Evolutionary conservation across 768 basidiomycete species (phyloP), one percentile per base, ranked within the genome.

Genomic region (Pleurotus cornucopiae): DNA sequence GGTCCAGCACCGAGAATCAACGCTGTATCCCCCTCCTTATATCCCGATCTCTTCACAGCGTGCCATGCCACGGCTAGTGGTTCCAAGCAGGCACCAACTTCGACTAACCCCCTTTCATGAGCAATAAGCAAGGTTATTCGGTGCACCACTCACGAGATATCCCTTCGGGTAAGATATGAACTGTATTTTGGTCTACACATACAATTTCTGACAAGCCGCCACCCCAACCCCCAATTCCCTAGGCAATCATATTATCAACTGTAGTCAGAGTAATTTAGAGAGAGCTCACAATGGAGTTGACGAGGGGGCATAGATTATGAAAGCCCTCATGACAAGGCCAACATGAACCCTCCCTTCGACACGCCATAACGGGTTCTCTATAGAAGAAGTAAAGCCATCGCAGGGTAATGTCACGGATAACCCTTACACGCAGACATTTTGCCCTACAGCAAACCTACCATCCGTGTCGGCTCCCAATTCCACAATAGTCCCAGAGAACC

Each of bases 51-150:
- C 58, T 77, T 75, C 18, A 77, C 73, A 1, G 76, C 76, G 47
- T 79, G 73, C 66, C 73, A 77, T 1, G 74, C 76, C 2, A 80
- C 76, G 1, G 77, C 69, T 5, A 81, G 68, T 0, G 79, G 78
- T 61, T 81, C 79, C 12, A 76, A 65, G 59, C 73, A 71, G 2
- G 78, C 78, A 2, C 75, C 79, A 7, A 76, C 61, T 20, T 81
- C 78, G 41, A 81, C 79, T 79, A 41, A 1, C 25, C 7, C 30
- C 7, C 11, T 11, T 34, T 34, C 9, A 34, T 34, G 9, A 34
- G 30, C 7, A 11, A 34, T 11, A 11, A 34, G 30, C 37, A 20
- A 38, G 20, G 7, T 11, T 1, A 57, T n/a, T 11, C 21, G 40
- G 21, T 7, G 21, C 5, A 16, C 14, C 2, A 62, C 73, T 60